Base-by-base conservation (phyloP, 2,329 filamentous ascomycete genomes). In the Chrysoporthe cubensis region DNA sequence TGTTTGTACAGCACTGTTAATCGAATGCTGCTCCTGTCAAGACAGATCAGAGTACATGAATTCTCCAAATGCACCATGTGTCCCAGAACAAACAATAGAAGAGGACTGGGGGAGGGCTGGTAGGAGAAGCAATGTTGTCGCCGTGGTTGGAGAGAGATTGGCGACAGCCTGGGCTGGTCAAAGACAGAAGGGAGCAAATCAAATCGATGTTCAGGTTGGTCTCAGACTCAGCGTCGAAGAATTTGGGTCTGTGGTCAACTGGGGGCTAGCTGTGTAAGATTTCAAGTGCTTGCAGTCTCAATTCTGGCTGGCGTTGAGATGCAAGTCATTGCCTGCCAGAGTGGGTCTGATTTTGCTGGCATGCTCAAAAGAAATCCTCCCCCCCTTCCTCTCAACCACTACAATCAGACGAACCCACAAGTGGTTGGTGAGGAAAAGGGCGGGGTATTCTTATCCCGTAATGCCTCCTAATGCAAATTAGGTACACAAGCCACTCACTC, bases 401-500 rank as follows among this genome's bases (percentile, higher is more conserved):
- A n/a, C n/a, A 54, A 18, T 4, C 50, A 54, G 5, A 54, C 4
- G 3, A 54, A 8, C 46, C n/a, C 3, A 26, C 8, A 26, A 26
- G 26, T 26, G 26, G 26, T 26, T 14, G 44, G 8, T 16, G 44
- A 46, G 44, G 6, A 18, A 4, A 54, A 6, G 50, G 50, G 50
- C 8, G 26, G 26, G 26, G 50, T 4, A 54, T 6, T 11, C 9
- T 54, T 8, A 34, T 57, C n/a, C n/a, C 9, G 37, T 11, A 16
- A 37, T 18, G 34, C 21, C 18, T 42, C 7, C 37, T 21, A 32
- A 18, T 16, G n/a, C 57, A 43, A n/a, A 18, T n/a, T 21, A 21
- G 4, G n/a, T 50, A 52, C 43, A n/a, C 8, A 40, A 16, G 11
- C 32, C 50, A 44, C 8, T 54, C 44, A 65, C n/a, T 66, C 58